phyloP scores from a whole-genome alignment of 768 basidiomycete genomes.

The Cystofilobasidium macerans region DNA sequence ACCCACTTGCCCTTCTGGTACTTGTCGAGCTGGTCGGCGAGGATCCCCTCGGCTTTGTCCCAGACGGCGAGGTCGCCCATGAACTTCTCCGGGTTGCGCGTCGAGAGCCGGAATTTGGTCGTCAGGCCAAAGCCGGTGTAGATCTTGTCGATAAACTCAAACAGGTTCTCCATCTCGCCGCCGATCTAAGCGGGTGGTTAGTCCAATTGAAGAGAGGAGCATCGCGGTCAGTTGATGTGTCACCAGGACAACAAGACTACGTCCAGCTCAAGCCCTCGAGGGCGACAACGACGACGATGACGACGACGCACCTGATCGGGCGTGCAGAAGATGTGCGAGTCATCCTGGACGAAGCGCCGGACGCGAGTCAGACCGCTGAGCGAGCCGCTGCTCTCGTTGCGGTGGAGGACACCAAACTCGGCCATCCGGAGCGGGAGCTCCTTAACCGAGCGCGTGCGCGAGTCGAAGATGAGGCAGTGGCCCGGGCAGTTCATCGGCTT shows the following conservation, averaged over 20 bases:
- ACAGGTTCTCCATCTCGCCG: constrained; percentile 70
- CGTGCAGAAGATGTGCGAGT: constrained; percentile 98
- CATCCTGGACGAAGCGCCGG: constrained; percentile 90
- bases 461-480: constrained; percentile 91
- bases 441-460: constrained; percentile 81
- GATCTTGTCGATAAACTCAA: constrained; percentile 88
- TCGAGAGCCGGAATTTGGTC: constrained; percentile 86
- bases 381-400: constrained; percentile 92
- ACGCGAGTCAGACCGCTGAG: constrained; percentile 87
- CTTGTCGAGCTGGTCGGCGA: constrained; percentile 58
- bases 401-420: constrained; percentile 92
- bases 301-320: constrained; percentile 65
- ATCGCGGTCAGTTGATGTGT: too few relatives aligned
- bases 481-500: constrained; percentile 99
- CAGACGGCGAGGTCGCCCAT: constrained; percentile 82
- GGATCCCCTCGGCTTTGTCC: constrained; percentile 62
- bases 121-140: constrained; percentile 92
- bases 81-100: constrained; percentile 79
- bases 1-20: constrained; percentile 82
- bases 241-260: too few relatives aligned
- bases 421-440: constrained; percentile 96
- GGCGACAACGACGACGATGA: neutral
- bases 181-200: too few relatives aligned
- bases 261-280: neutral
- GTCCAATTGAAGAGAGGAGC: too few relatives aligned